A percentile compares a stretch with the other conserved stretches of the same genome.
Evolutionary conservation across 805 yeast species (phyloP).

Genomic region (Hanseniaspora pseudoguilliermondii): DNA sequence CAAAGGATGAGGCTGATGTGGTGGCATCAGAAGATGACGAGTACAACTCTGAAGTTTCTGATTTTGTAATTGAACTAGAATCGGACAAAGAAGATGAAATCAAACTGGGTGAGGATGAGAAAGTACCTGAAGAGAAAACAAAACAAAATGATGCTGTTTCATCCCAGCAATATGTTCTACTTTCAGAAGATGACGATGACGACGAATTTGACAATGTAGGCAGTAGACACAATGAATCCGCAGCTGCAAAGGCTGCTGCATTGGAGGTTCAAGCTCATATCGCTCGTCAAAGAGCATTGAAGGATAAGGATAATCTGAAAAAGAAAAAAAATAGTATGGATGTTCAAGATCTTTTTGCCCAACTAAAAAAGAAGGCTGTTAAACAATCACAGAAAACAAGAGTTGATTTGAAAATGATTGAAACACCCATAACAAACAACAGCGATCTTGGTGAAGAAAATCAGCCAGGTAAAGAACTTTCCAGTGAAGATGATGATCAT

Average conservation of each 20-base stretch:
- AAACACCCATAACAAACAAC: neutral
- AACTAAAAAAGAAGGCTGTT: constrained; percentile 2
- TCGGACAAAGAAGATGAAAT: neutral
- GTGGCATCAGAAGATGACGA: neutral
- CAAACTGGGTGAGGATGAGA: neutral
- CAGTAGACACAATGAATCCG: neutral
- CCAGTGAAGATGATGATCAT: constrained; percentile 14
- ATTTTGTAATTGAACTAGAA: constrained; percentile 7
- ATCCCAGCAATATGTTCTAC: neutral
- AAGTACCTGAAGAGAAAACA: neutral
- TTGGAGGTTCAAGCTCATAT: neutral
- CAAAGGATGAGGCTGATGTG: neutral
- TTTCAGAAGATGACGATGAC: constrained; percentile 3
- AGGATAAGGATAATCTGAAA: neutral
- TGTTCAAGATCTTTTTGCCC: neutral
- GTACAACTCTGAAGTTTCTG: constrained; percentile 8
- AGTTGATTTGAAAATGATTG: neutral
- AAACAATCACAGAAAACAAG: neutral
- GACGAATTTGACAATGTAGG: neutral
- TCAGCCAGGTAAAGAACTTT: constrained; percentile 16
- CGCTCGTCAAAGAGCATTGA: neutral
- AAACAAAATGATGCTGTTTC: neutral
- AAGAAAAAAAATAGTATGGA: neutral
- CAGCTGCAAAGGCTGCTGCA: constrained; percentile 2
- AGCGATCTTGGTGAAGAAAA: neutral